Conservation (phyloP, 2,329 filamentous ascomycete genomes). For the Alternaria sp. region DNA sequence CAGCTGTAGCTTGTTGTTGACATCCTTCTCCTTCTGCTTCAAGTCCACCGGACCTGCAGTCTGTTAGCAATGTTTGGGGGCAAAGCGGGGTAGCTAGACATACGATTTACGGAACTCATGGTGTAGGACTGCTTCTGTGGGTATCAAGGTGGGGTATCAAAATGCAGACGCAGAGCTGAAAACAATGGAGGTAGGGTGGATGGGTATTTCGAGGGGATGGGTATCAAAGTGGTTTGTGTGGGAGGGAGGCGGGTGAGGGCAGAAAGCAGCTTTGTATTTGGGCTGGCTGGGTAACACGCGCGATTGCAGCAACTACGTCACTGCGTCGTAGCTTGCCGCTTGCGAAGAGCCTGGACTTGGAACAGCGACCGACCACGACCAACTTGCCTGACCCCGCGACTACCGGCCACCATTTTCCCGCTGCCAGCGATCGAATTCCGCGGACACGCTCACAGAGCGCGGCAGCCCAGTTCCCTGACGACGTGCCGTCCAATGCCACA, state of each 20-base stretch:
- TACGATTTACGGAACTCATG: slow-evolving; percentile 40
- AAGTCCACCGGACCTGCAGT: slow-evolving; percentile 66
- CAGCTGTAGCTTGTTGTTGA: slow-evolving; percentile 91
- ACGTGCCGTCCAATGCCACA: slow-evolving; percentile 3
- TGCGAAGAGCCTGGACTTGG: slow-evolving; percentile 10
- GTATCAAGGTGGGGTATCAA: slow-evolving; percentile 42
- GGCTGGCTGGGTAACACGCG: slow-evolving; percentile 15
- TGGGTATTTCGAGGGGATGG: slow-evolving; percentile 12
- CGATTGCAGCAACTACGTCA: slow-evolving; percentile 22
- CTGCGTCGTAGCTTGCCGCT: slow-evolving; percentile 16
- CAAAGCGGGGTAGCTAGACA: slow-evolving; percentile 10
- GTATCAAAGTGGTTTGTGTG: slow-evolving; percentile 13
- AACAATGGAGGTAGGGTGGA: slow-evolving; percentile 24
- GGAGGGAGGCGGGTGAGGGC: slow-evolving; percentile 12
- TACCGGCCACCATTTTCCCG: not conserved
- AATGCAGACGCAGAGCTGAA: slow-evolving; percentile 29
- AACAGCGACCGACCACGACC: slow-evolving; percentile 1
- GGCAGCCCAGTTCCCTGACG: not conserved
- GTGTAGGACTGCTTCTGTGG: slow-evolving; percentile 24
- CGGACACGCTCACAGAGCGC: not conserved
- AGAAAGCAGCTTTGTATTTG: slow-evolving; percentile 29
- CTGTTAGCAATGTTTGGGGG: slow-evolving; percentile 64
- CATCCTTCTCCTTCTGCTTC: slow-evolving; percentile 79
- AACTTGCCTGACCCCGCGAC: slow-evolving; percentile 11
- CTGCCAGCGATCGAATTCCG: slow-evolving; percentile 1